Evolutionary conservation across 108 stramenopile genomes (phyloP), one percentile per base, ranked within the genome.

Genomic region (Skeletonema potamos): DNA sequence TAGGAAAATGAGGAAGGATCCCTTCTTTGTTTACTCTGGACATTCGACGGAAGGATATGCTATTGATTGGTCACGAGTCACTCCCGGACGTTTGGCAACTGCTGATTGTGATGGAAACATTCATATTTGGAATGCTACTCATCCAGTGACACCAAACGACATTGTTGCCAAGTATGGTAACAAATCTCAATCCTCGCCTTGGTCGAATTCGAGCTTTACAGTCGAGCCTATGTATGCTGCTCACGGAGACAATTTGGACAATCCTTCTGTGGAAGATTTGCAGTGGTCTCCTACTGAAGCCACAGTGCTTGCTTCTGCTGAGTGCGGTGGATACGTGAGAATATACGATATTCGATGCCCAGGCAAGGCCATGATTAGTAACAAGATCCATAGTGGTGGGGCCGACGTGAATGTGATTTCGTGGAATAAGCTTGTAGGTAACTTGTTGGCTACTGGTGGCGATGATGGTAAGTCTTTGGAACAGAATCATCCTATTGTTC

Each of bases 261-360:
- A 87, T 66, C 84, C 89, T 2, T 85, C 81, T 13, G 96, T 98
- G 18, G 98, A 98, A 79, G 98, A 99, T 77, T 37, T 98, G 41
- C 97, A 98, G 71, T 99, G 96, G 96, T 86, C 82, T 54, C 99
- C 97, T 0, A 92, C 88, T 20, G 99, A 99, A 84, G 69, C 67
- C 1, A 97, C 97, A n/a, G 98, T 99, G 4, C 86, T 99, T 71
- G 92, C 89, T 8, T 79, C 94, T 26, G 94, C 86, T 1, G 95
- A 96, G 69, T 84, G 88, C 62, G 90, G 83, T 44, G 90, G 90
- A 12, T 71, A 76, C 24, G 81, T 99, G 37, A 84, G 88, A 41
- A 91, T 99, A 24, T 98, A 95, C 85, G 99, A 99, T 73, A 85
- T 87, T 17, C 84, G 99, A 10, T 89, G 92, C 43, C 84, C 87